Base-by-base conservation (phyloP, 2,329 filamentous ascomycete species). In the Ceratocystis cacaofunesta region DNA sequence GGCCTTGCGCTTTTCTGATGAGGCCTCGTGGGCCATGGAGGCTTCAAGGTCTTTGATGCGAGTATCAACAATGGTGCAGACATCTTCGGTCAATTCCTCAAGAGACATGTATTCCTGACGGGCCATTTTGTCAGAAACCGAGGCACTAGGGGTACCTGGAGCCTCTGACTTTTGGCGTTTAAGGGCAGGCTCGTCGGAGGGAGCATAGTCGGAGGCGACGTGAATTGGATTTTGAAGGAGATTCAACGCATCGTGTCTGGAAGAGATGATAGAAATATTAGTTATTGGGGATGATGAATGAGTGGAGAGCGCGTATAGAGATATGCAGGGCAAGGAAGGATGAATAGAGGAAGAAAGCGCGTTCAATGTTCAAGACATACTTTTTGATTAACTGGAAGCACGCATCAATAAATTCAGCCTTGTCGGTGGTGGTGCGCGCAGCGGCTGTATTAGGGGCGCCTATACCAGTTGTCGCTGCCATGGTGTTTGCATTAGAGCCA, bases 81-180 rank as follows among this genome's bases (percentile, higher is more conserved):
- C 72, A 68, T 87, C 85, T 63, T 78, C 73, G 17, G 88, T 81
- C 52, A 89, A 77, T 68, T 88, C 84, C 32, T 88, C 85, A 57
- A 91, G 75, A 68, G 82, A 80, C 30, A 78, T 78, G 71, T 87
- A 87, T 41, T 72, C 73, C 69, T 79, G 77, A 61, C 76, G 75
- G 28, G 74, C 72, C 62, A 82, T 76, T 75, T 83, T 85, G 70
- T 83, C 80, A 66, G 78, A 75, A 68, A 86, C 80, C 68, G 78
- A 80, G 19, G 70, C 70, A n/a, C 69, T 68, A 44, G 75, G 70
- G 43, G 73, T 71, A 2, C 46, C 50, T 43, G 72, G 72, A 58
- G 80, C 78, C 62, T 78, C 76, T 1, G 82, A 78, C 72, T 84
- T 86, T 70, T 84, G 81, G 55, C 84, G 80, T 73, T 87, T 87